These are phyloP conservation scores for Phanerochaete carnosa DNA, from an alignment of 768 basidiomycete genomes.

Conservation along the genomic window DNA sequence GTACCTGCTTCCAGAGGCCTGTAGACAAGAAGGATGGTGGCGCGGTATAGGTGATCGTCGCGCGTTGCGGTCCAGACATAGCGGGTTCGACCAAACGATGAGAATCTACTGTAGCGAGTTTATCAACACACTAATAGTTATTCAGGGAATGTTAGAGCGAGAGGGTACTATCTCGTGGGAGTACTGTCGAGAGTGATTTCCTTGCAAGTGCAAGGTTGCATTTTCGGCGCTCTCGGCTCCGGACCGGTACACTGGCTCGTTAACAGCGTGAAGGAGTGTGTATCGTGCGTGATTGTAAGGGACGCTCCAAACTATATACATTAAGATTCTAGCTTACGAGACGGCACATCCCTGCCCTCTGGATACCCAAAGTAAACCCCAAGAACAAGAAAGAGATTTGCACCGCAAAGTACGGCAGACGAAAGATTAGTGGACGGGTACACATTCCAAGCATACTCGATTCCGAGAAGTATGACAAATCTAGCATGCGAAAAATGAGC, in stretches of 20 bases:
- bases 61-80: constrained; percentile 42
- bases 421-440: constrained; percentile 77
- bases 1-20: constrained; percentile 70
- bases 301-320: neutral
- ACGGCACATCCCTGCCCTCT: constrained; percentile 28
- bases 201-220: too few relatives aligned
- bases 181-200: neutral
- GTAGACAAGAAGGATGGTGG: constrained; percentile 63
- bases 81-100: neutral
- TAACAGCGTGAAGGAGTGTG: too few relatives aligned
- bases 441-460: constrained; percentile 88
- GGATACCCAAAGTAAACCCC: constrained; percentile 55
- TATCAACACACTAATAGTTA: neutral
- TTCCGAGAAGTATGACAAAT: constrained; percentile 49
- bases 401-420: constrained; percentile 50
- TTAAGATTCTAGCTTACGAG: neutral
- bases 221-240: neutral
- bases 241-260: neutral
- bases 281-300: too few relatives aligned
- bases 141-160: neutral
- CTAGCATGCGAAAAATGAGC: constrained; percentile 37
- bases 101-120: neutral
- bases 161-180: neutral
- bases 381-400: constrained; percentile 48
- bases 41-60: constrained; percentile 67